Evolutionary conservation across 2,329 filamentous ascomycete species (phyloP), one percentile per base, ranked within the genome.

Genomic region (Aspergillus brasiliensis): DNA sequence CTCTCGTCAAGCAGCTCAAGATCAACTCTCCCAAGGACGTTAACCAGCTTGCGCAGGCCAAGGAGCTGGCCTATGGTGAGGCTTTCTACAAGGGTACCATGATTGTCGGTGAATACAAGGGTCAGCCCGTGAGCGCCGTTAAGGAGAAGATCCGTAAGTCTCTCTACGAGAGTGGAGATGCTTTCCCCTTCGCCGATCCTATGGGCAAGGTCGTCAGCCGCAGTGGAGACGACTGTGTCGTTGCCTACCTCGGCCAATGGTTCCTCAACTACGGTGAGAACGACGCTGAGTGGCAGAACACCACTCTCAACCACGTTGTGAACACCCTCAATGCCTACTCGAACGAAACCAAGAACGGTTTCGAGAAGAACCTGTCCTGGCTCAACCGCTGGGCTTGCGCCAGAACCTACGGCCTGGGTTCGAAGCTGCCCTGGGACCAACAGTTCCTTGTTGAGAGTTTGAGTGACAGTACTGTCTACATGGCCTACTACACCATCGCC

Each of bases 201-300:
- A 93, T 97, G 76, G 89, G 90, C 69, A 86, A 90, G 77, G 95
- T 98, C 66, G 87, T 96, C 62, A 94, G 90, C 72, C 86, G 95
- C 77, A 96, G 91, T 68, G 91, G 89, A 27, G 94, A 98, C 72
- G 91, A 96, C 67, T 98, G 95, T 74, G 92, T 97, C 60, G 94
- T 95, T 61, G 91, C 92, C 28, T 88, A 94, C 66, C 88, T 98
- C 72, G 94, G 97, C 69, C 95, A 99, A 78, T 99, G 95, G 93
- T 99, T 96, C 80, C 82, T 99, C 69, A 94, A 97, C 79, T 99
- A 99, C 72, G 95, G 95, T 63, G 91, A 93, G 78, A 91, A 91
- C 63, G 86, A 88, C 68, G 78, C 80, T 46, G 84, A 88, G 52
- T 98, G 95, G 95, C 91, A 91, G 72, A 80, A 90, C 63, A 82